Evolutionary conservation across 495 filamentous ascomycete genomes (phyloP).

Genomic region (Trichoderma erinaceum): DNA sequence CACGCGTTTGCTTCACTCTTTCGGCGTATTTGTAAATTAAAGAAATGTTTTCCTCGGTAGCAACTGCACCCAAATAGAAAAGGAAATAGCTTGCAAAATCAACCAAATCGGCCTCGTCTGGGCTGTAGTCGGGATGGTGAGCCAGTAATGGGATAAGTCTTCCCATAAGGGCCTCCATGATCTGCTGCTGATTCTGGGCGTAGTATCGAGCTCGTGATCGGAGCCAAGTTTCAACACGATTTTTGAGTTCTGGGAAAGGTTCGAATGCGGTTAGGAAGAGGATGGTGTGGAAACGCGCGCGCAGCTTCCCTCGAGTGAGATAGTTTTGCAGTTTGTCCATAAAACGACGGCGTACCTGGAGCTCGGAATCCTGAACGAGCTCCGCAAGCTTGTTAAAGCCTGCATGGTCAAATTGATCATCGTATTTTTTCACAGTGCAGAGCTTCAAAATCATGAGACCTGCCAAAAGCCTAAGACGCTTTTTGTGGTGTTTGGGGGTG

Average conservation of each 20-base stretch:
- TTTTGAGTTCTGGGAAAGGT: conserved; percentile 59
- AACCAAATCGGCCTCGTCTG: conserved; percentile 58
- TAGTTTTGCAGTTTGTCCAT: conserved; percentile 83
- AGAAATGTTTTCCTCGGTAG: conserved; percentile 77
- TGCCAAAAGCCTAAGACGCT: conserved; percentile 72
- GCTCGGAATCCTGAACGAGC: conserved; percentile 69
- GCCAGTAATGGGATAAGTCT: conserved; percentile 82
- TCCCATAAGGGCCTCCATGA: conserved; percentile 80
- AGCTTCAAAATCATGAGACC: conserved; percentile 80
- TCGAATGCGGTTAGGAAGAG: conserved; percentile 89
- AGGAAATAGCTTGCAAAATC: conserved; percentile 82
- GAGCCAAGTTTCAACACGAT: conserved; percentile 79
- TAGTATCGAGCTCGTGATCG: conserved; percentile 62
- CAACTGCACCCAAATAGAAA: conserved; percentile 79
- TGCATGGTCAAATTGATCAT: conserved; percentile 61
- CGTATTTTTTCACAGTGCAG: conserved; percentile 64
- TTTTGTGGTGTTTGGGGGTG: conserved; percentile 67
- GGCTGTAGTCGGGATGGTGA: conserved; percentile 87
- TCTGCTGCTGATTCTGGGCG: conserved; percentile 46
- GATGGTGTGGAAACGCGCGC: conserved; percentile 75
- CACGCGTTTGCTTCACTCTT: conserved; percentile 82
- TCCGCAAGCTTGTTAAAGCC: conserved; percentile 77
- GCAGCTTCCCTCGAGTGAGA: conserved; percentile 59
- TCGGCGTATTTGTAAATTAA: conserved; percentile 90
- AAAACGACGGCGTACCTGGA: conserved; percentile 69